These are phyloP conservation scores for Adansonia grandidieri DNA, from an alignment of 441 rosid species.

Conservation along the genomic window DNA sequence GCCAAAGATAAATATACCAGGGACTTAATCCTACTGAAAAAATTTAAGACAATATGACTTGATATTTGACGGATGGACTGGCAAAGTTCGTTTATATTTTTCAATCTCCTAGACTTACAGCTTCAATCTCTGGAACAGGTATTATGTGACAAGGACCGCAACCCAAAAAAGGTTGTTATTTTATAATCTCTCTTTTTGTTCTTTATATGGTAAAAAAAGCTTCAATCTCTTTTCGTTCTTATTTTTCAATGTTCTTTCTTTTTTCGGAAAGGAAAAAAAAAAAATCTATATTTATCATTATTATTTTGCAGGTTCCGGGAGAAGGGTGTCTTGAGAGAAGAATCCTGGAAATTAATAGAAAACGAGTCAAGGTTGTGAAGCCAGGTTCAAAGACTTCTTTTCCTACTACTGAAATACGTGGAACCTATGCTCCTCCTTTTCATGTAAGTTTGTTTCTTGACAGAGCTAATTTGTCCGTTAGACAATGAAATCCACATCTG, in stretches of 20 bases:
- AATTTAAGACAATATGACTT: background rate
- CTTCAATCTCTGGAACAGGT: constrained; percentile 54
- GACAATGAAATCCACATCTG: background rate
- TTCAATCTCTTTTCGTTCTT: no score
- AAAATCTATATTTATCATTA: constrained; percentile 20
- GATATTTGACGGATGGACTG: constrained; percentile 8
- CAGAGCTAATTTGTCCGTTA: constrained; percentile 11
- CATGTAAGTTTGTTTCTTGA: constrained; percentile 62
- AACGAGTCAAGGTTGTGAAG: constrained; percentile 90
- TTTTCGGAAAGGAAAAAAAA: constrained; percentile 22
- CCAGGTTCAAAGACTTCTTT: constrained; percentile 94
- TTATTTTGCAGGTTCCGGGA: constrained; percentile 63
- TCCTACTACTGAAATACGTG: constrained; percentile 87
- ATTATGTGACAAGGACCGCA: constrained; percentile 80
- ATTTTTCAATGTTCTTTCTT: background rate
- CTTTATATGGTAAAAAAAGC: background rate
- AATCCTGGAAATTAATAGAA: constrained; percentile 79
- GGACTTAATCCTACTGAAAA: background rate
- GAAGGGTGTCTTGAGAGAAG: constrained; percentile 91
- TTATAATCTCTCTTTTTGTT: constrained; percentile 17
- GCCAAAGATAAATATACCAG: background rate
- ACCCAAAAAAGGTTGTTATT: constrained; percentile 71
- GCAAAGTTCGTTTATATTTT: background rate
- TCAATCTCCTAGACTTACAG: constrained; percentile 11
- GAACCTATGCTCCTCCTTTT: constrained; percentile 92